A percentile compares a stretch with the other conserved stretches of the same genome.
Evolutionary conservation across 2,329 filamentous ascomycete genomes (phyloP).

Genomic region (Fusarium nurragi): DNA sequence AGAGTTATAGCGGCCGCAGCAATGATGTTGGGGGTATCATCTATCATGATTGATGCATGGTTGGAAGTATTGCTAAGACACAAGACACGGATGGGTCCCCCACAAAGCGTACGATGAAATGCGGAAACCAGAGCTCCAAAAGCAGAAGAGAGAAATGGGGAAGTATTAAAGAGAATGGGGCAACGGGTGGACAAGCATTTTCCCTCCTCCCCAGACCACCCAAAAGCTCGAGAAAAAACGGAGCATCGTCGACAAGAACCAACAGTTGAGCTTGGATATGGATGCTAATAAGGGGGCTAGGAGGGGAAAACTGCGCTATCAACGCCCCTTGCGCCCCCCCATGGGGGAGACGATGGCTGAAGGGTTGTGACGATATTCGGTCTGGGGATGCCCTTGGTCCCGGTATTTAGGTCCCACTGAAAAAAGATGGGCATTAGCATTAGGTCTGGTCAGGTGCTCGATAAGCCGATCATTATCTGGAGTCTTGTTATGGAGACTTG

Average conservation of each 20-base stretch:
- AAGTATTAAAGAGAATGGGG: slow-evolving; percentile 24
- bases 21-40: slow-evolving; percentile 40
- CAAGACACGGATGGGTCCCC: not conserved
- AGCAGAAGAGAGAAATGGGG: slow-evolving; percentile 10
- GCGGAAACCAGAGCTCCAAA: slow-evolving; percentile 7
- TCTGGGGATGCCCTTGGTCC: slow-evolving; percentile 12
- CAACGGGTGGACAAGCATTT: slow-evolving; percentile 1
- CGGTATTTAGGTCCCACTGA: slow-evolving; percentile 8
- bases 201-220: slow-evolving; percentile 15
- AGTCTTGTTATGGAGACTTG: slow-evolving; percentile 1
- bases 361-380: slow-evolving; percentile 8
- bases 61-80: slow-evolving; percentile 2
- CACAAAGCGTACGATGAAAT: slow-evolving; percentile 5
- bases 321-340: slow-evolving; percentile 24
- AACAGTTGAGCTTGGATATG: slow-evolving; percentile 15
- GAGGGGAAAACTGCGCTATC: slow-evolving; percentile 4
- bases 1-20: slow-evolving; percentile 34
- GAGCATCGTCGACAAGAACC: slow-evolving; percentile 4
- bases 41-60: slow-evolving; percentile 39
- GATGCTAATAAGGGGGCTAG: not conserved
- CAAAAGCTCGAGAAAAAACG: slow-evolving; percentile 11
- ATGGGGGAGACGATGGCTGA: slow-evolving; percentile 13
- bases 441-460: slow-evolving; percentile 7
- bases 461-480: slow-evolving; percentile 4
- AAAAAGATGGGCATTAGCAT: not conserved